Percentiles rank a stretch among this genome's conserved stretches.
These are phyloP conservation scores for Sporothrix sp. DNA, from an alignment of 2,329 filamentous ascomycete species.

Conservation along the genomic window DNA sequence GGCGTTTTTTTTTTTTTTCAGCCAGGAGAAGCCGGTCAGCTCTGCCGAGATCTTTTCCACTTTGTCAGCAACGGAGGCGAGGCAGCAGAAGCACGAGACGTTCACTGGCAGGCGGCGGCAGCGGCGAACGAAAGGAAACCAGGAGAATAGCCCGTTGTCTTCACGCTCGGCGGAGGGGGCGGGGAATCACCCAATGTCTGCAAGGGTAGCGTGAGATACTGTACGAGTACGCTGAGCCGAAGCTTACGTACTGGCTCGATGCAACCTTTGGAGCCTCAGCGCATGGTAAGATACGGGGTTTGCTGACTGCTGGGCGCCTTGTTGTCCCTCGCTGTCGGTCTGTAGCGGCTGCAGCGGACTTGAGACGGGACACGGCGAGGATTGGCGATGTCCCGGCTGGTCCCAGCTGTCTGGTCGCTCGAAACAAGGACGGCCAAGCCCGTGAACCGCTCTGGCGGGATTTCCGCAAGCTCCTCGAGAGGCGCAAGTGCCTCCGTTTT, in stretches of 20 bases:
- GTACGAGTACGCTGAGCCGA: too few species aligned
- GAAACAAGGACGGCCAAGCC: not conserved
- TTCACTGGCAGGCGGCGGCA: too few species aligned
- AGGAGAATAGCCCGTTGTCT: too few species aligned
- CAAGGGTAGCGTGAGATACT: too few species aligned
- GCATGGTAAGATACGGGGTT: too few species aligned
- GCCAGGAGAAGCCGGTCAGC: not conserved
- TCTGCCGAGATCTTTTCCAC: too few species aligned
- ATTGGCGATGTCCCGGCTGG: not conserved
- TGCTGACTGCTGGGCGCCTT: not conserved
- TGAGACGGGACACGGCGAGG: too few species aligned
- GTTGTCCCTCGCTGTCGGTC: too few species aligned
- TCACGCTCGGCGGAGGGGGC: not conserved
- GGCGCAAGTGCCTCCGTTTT: not conserved
- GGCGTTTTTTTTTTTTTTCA: not conserved
- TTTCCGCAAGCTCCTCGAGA: not conserved
- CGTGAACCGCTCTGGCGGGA: slow-evolving; percentile 1
- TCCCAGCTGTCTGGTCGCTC: not conserved
- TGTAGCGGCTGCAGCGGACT: too few species aligned
- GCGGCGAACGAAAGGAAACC: not conserved
- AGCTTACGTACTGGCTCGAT: not conserved
- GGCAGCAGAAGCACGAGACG: too few species aligned
- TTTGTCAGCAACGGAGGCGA: too few species aligned
- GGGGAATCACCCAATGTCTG: not conserved
- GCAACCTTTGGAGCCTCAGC: not conserved